These are phyloP conservation scores for Cladosporium oxysporum DNA, from an alignment of 2,329 filamentous ascomycete species.

Conservation along the genomic window DNA sequence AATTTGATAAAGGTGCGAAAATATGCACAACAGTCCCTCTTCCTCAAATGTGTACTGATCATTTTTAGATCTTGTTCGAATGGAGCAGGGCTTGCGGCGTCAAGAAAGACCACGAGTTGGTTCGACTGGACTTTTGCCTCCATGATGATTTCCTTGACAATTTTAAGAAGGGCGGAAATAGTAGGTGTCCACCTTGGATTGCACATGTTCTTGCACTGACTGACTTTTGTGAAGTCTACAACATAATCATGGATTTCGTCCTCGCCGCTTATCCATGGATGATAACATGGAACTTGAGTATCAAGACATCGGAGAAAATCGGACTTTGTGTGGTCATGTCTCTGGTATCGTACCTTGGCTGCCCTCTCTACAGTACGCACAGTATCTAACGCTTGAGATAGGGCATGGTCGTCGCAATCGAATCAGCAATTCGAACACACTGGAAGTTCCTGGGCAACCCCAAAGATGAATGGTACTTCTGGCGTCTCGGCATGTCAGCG, in stretches of 20 bases:
- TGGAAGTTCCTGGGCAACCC: slow-evolving; percentile 54
- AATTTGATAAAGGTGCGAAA: slow-evolving; percentile 46
- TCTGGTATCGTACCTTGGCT: not conserved
- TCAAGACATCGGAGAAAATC: slow-evolving; percentile 52
- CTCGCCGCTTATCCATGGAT: slow-evolving; percentile 55
- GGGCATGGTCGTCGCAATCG: slow-evolving; percentile 53
- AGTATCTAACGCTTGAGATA: slow-evolving; percentile 28
- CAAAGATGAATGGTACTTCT: slow-evolving; percentile 52
- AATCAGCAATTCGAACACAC: slow-evolving; percentile 50
- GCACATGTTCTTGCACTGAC: slow-evolving; percentile 7
- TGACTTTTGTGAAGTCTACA: slow-evolving; percentile 46
- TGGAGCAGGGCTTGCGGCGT: slow-evolving; percentile 52
- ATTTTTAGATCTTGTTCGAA: slow-evolving; percentile 45
- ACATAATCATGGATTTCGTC: slow-evolving; percentile 57
- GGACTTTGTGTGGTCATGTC: slow-evolving; percentile 55
- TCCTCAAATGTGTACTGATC: not conserved
- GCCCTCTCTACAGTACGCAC: no score
- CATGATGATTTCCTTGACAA: slow-evolving; percentile 41
- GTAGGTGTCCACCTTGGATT: slow-evolving; percentile 37
- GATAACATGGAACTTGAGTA: slow-evolving; percentile 51
- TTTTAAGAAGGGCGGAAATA: slow-evolving; percentile 55
- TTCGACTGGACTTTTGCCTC: slow-evolving; percentile 51
- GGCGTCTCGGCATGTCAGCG: slow-evolving; percentile 50
- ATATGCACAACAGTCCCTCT: not conserved
- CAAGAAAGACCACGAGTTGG: slow-evolving; percentile 49